Evolutionary conservation across 2,329 filamentous ascomycete genomes (phyloP).

Genomic region (Colletotrichum theobromicola): DNA sequence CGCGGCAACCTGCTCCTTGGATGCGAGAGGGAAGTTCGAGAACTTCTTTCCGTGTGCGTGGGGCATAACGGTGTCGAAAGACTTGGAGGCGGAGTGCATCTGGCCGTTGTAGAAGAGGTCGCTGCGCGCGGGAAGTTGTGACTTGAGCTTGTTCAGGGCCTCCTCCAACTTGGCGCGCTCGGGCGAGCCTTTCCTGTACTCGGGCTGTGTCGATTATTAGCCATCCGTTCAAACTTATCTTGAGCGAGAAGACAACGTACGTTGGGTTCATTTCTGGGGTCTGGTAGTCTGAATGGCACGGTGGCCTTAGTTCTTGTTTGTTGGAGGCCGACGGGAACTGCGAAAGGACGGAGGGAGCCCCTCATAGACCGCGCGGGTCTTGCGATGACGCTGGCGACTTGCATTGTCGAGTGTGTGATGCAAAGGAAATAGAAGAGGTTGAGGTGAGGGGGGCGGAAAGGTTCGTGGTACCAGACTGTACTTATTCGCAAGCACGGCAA

Average conservation of each 20-base stretch:
- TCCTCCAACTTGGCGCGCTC: slow-evolving; percentile 34
- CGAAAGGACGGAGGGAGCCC: slow-evolving; percentile 3
- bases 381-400: neutral
- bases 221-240: neutral
- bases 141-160: slow-evolving; percentile 32
- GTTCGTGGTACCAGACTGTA: neutral
- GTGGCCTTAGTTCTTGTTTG: slow-evolving; percentile 30
- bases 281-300: slow-evolving; percentile 34
- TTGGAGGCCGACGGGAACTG: slow-evolving; percentile 16
- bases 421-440: neutral
- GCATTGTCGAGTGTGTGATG: neutral
- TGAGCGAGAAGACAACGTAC: slow-evolving; percentile 20
- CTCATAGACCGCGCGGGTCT: neutral
- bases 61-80: slow-evolving; percentile 36
- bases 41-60: slow-evolving; percentile 37
- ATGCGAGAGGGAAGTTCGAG: slow-evolving; percentile 38
- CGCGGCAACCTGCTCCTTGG: slow-evolving; percentile 32
- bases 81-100: slow-evolving; percentile 28
- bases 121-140: slow-evolving; percentile 34
- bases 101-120: slow-evolving; percentile 36
- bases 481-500: neutral
- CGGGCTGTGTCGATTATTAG: slow-evolving; percentile 23
- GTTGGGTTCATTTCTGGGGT: slow-evolving; percentile 36
- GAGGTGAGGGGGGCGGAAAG: neutral
- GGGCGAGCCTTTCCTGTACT: slow-evolving; percentile 32